Percentiles rank a stretch among this genome's conserved stretches.
These are phyloP conservation scores for Diaporthe vexans DNA, from an alignment of 2,329 filamentous ascomycete species.

Conservation along the genomic window DNA sequence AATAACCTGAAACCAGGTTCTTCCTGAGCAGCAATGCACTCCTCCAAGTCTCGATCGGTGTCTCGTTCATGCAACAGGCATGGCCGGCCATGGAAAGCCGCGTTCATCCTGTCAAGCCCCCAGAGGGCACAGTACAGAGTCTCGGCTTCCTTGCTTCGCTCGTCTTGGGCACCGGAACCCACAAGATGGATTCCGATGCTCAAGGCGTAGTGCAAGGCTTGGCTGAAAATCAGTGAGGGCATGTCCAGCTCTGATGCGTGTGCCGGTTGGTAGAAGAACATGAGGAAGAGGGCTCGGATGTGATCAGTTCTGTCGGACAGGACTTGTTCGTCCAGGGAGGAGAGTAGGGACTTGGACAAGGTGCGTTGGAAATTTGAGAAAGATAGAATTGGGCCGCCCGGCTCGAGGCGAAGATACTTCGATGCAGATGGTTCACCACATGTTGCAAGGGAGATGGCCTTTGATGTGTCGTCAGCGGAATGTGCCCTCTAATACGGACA, in stretches of 20 bases:
- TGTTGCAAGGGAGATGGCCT: conserved; percentile 67
- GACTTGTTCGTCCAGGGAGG: conserved; percentile 66
- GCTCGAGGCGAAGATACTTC: conserved; percentile 59
- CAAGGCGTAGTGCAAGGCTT: conserved; percentile 70
- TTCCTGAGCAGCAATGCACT: conserved; percentile 63
- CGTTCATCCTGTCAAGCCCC: conserved; percentile 72
- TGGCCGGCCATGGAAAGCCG: conserved; percentile 71
- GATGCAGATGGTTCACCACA: conserved; percentile 63
- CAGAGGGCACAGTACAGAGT: conserved; percentile 71
- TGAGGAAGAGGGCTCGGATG: conserved; percentile 66
- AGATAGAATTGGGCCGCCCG: conserved; percentile 55
- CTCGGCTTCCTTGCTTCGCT: conserved; percentile 56
- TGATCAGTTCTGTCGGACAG: conserved; percentile 68
- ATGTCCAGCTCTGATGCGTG: conserved; percentile 67
- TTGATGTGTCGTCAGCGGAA: neutral
- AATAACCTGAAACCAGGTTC: conserved; percentile 69
- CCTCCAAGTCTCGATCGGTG: conserved; percentile 66
- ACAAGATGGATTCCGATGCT: conserved; percentile 69
- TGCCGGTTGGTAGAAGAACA: conserved; percentile 72
- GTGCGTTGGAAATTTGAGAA: conserved; percentile 63
- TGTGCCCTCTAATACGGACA: neutral
- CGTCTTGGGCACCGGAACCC: conserved; percentile 50
- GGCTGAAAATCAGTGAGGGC: conserved; percentile 65
- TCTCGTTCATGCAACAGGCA: conserved; percentile 73
- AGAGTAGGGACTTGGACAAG: conserved; percentile 63